These are phyloP conservation scores for Coniella lustricola DNA, from an alignment of 2,329 filamentous ascomycete genomes.

Conservation along the genomic window DNA sequence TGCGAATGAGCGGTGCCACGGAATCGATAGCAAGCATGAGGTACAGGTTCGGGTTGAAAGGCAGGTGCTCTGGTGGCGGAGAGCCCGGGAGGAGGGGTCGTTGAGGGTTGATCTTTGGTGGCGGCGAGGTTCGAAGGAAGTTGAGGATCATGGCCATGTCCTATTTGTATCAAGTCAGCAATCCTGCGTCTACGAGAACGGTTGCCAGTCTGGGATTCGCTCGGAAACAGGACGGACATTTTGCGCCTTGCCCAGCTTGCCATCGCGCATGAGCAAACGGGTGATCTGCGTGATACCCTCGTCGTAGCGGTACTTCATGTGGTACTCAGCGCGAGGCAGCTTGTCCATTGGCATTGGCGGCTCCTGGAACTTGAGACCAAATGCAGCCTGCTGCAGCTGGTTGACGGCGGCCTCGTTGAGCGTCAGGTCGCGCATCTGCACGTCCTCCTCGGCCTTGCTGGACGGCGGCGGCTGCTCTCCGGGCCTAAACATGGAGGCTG, in stretches of 20 bases:
- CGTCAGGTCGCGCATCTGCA: slow-evolving; percentile 29
- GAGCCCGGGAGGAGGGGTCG: slow-evolving; percentile 68
- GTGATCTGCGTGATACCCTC: slow-evolving; percentile 80
- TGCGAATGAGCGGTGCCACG: slow-evolving; percentile 78
- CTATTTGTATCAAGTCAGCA: slow-evolving; percentile 35
- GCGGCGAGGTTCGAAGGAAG: slow-evolving; percentile 73
- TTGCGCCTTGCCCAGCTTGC: slow-evolving; percentile 86
- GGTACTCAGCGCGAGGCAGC: slow-evolving; percentile 33
- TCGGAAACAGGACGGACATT: slow-evolving; percentile 50
- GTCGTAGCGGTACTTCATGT: slow-evolving; percentile 79
- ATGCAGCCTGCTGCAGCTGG: slow-evolving; percentile 27
- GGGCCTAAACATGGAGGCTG: slow-evolving; percentile 8
- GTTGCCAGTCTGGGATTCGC: background rate
- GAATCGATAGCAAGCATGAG: slow-evolving; percentile 88
- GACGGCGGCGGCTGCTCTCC: background rate
- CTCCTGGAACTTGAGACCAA: slow-evolving; percentile 60
- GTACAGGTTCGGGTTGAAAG: slow-evolving; percentile 83
- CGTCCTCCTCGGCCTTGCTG: slow-evolving; percentile 21
- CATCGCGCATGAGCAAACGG: slow-evolving; percentile 83
- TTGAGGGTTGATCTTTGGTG: slow-evolving; percentile 66
- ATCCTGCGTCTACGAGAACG: background rate
- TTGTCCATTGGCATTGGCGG: slow-evolving; percentile 58
- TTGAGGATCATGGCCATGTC: slow-evolving; percentile 81
- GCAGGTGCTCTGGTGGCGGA: slow-evolving; percentile 71
- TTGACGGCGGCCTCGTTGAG: slow-evolving; percentile 35